Evolutionary conservation across 306 rosid species (phyloP).

Genomic region (Sindora glabra): DNA sequence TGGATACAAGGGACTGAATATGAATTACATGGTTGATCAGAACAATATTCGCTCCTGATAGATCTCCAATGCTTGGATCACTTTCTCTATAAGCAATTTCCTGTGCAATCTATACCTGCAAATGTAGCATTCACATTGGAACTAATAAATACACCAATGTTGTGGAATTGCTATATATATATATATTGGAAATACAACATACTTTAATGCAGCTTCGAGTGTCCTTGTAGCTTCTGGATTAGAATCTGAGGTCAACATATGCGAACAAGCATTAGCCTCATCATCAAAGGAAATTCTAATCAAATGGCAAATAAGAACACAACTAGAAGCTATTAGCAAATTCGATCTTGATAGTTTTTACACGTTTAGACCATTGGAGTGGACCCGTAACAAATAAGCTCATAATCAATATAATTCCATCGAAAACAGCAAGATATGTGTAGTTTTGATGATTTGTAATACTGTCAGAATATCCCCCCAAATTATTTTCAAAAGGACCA

Average conservation of each 20-base stretch:
- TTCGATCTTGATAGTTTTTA: background rate
- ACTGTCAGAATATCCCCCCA: too few relatives aligned
- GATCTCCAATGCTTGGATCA: slow-evolving; percentile 58
- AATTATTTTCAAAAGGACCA: too few relatives aligned
- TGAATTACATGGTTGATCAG: slow-evolving; percentile 18
- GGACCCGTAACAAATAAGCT: background rate
- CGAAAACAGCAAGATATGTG: too few relatives aligned
- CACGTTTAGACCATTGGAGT: background rate
- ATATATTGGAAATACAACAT: slow-evolving; percentile 15
- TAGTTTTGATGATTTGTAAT: too few relatives aligned
- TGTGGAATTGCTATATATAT: slow-evolving; percentile 8
- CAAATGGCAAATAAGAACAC: background rate
- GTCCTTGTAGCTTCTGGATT: slow-evolving; percentile 46
- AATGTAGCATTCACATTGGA: slow-evolving; percentile 12
- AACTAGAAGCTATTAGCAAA: background rate
- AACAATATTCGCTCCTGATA: slow-evolving; percentile 73
- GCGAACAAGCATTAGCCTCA: slow-evolving; percentile 9
- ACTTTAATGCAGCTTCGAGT: slow-evolving; percentile 70
- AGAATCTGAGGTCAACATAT: slow-evolving; percentile 46
- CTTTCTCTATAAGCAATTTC: slow-evolving; percentile 65
- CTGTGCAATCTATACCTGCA: slow-evolving; percentile 84
- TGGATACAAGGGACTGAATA: too few relatives aligned
- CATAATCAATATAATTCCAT: too few relatives aligned
- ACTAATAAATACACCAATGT: background rate
- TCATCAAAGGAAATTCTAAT: slow-evolving; percentile 1